Evolutionary conservation across 495 filamentous ascomycete genomes (phyloP), one percentile per base, ranked within the genome.

Genomic region (Xylaria telfairii): DNA sequence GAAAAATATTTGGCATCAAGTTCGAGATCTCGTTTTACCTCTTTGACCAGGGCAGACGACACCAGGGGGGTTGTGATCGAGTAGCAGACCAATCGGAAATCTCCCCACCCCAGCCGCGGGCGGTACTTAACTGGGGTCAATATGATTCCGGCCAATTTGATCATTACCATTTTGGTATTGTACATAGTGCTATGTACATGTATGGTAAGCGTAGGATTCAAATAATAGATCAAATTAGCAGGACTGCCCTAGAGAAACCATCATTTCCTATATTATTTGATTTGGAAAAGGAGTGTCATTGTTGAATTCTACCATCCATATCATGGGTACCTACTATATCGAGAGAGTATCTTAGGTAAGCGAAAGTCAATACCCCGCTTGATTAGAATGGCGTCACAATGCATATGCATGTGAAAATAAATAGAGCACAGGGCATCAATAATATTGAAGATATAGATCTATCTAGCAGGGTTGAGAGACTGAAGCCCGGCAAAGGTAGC

Each of bases 341-440:
- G 6, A 19, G 44, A 19, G 17, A n/a, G 44, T 46, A 5, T 0
- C 9, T 12, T 5, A n/a, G n/a, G n/a, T 13, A 19, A 21, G 34
- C 19, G 39, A 63, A 46, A 21, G 39, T 7, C 5, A 32, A 8
- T 53, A 21, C 34, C 46, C 37, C 64, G 39, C 26, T 3, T 41
- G 8, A 13, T 42, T 15, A 12, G 46, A 37, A 68, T 59, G 59
- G 39, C 65, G 65, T 68, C 65, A 68, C 65, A 24, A 30, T 44
- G 65, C 65, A 68, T 68, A 32, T 34, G 62, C 62, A 65, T 24
- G 44, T 21, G 44, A 65, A 65, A 37, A 65, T 51, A 32, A 30
- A 44, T 26, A 59, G 21, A 28, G 26, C 12, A 56, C n/a, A 46
- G 46, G n/a, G n/a, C 46, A 24, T 51, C n/a, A 26, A 51, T 12